These are phyloP conservation scores for Urochloa ruziziensis DNA, from an alignment of 176 grass and related monocot species.

Conservation along the genomic window DNA sequence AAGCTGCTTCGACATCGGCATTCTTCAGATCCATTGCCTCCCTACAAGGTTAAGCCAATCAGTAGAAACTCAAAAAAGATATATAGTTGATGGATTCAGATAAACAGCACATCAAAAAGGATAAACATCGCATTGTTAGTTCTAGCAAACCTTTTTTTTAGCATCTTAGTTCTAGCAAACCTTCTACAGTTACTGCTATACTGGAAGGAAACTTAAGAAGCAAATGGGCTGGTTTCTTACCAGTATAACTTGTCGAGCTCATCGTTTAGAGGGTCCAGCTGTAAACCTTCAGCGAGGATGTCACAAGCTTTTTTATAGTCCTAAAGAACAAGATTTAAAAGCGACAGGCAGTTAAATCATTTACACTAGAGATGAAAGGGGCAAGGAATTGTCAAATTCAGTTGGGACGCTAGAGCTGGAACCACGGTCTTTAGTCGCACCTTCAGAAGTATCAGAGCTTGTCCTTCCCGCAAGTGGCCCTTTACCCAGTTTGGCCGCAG, in stretches of 20 bases:
- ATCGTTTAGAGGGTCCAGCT: not conserved
- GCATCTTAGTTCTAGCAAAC: not conserved
- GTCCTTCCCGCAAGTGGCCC: slow-evolving; percentile 10
- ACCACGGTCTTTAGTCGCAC: not conserved
- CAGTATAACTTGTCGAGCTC: not conserved
- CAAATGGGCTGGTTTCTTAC: not conserved
- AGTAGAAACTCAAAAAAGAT: not conserved
- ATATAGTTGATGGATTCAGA: not conserved
- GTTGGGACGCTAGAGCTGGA: not conserved
- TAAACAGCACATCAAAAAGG: not conserved
- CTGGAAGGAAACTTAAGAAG: not conserved
- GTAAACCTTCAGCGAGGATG: not conserved
- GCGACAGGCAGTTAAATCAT: not conserved
- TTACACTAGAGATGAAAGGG: not conserved
- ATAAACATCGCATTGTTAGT: too few species aligned
- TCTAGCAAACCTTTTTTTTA: not conserved
- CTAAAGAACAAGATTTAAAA: not conserved
- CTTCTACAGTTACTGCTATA: not conserved
- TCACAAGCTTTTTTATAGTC: slow-evolving; percentile 12
- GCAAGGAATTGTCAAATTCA: not conserved
- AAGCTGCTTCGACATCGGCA: not conserved
- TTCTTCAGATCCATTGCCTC: slow-evolving; percentile 13
- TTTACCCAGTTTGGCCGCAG: slow-evolving; percentile 28
- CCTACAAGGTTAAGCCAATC: not conserved
- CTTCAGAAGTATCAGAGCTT: slow-evolving; percentile 20